phyloP scores from a whole-genome alignment of 2,329 filamentous ascomycete genomes.

The Pseudocercospora fijiensis region DNA sequence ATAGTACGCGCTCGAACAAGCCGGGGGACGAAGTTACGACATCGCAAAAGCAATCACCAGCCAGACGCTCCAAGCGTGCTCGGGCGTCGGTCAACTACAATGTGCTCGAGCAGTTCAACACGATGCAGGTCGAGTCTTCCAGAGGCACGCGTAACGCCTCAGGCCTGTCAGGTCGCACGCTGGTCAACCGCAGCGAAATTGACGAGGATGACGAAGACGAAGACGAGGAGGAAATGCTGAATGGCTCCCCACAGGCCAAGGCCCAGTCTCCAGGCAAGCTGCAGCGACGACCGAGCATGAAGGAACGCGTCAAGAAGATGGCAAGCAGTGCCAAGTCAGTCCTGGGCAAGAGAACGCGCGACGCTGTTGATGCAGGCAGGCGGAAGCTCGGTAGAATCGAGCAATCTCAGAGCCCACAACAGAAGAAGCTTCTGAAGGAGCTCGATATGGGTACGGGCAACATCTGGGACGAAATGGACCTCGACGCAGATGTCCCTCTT shows the following conservation, averaged over 20 bases:
- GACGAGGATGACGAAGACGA: conserved; percentile 43
- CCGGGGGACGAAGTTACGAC: conserved; percentile 27
- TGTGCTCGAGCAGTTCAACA: conserved; percentile 32
- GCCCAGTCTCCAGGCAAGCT: conserved; percentile 21
- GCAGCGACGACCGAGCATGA: conserved; percentile 32
- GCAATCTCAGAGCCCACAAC: conserved; percentile 25
- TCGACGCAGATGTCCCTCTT: conserved; percentile 27
- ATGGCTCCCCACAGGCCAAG: conserved; percentile 20
- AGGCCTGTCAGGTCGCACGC: conserved; percentile 38
- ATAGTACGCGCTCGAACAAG: conserved; percentile 51
- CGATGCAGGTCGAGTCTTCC: conserved; percentile 26
- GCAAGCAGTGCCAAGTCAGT: conserved; percentile 33
- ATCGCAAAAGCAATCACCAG: conserved; percentile 23
- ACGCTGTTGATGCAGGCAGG: conserved; percentile 42
- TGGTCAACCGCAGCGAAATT: conserved; percentile 30
- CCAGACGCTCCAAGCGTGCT: conserved; percentile 55
- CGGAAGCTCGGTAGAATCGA: conserved; percentile 34
- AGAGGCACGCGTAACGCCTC: conserved; percentile 47
- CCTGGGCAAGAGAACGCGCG: conserved; percentile 40
- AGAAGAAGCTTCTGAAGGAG: conserved; percentile 34
- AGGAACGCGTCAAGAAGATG: conserved; percentile 36
- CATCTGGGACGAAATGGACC: conserved; percentile 37
- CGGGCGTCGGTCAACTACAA: conserved; percentile 65
- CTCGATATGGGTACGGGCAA: conserved; percentile 36
- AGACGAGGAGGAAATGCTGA: conserved; percentile 40